These are phyloP conservation scores for Trametes gibbosa DNA, from an alignment of 768 basidiomycete species.

Conservation along the genomic window DNA sequence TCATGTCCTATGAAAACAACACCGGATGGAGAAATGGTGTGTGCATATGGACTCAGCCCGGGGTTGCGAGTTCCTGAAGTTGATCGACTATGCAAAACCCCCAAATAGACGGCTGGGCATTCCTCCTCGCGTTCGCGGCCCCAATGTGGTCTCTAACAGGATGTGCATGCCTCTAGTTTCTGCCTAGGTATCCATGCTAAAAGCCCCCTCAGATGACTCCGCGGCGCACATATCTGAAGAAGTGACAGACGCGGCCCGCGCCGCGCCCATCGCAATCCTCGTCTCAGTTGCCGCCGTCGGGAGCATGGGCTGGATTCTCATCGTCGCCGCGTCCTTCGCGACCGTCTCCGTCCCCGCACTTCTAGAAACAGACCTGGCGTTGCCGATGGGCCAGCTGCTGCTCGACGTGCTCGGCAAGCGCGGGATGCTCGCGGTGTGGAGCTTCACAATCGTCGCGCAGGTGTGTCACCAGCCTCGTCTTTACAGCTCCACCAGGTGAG, in stretches of 20 bases:
- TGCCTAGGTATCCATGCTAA: not conserved
- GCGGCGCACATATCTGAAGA: constrained; percentile 79
- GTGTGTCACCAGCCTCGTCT: constrained; percentile 31
- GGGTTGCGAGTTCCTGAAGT: not conserved
- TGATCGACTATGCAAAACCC: not conserved
- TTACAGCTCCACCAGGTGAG: not conserved
- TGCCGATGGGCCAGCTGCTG: constrained; percentile 72
- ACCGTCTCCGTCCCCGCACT: constrained; percentile 52
- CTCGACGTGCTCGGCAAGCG: constrained; percentile 60
- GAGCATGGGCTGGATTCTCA: constrained; percentile 57
- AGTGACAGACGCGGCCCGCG: constrained; percentile 55
- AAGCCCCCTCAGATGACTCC: constrained; percentile 55
- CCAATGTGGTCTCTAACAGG: constrained; percentile 81
- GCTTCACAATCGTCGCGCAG: constrained; percentile 63
- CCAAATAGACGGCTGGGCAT: constrained; percentile 63
- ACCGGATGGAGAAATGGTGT: constrained; percentile 63
- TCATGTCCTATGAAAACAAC: constrained; percentile 67
- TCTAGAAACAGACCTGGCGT: constrained; percentile 46
- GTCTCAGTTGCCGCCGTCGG: constrained; percentile 58
- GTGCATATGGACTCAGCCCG: constrained; percentile 13
- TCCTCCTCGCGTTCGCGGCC: constrained; percentile 66
- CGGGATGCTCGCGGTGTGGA: constrained; percentile 73
- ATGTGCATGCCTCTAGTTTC: constrained; percentile 41
- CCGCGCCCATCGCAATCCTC: constrained; percentile 69
- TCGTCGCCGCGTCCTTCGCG: constrained; percentile 63